Base-by-base conservation (phyloP, 2,329 filamentous ascomycete species). In the Pseudopithomyces chartarum region DNA sequence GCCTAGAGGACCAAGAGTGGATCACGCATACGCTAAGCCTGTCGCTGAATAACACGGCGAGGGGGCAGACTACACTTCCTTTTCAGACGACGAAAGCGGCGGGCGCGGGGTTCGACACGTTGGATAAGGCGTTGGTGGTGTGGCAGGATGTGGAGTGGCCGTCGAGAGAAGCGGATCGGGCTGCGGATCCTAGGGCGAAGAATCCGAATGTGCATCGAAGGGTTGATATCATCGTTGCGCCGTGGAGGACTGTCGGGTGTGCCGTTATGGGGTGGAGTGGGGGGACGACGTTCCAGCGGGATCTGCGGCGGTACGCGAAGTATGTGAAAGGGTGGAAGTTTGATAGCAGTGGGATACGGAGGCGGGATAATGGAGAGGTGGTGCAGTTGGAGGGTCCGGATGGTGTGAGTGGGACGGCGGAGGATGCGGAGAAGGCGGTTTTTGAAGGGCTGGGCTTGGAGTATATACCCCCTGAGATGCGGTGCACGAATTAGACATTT, bases 41-140 rank as follows among this genome's bases (percentile, higher is more conserved):
- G 23, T 89, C 87, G 57, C 83, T 86, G 4, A 85, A 84, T 45
- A 90, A 87, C 62, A 91, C 89, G 11, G 83, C 90, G 52, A 85
- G 92, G 23, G 88, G 86, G 3, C 92, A 97, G 61, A 76, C 84
- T 49, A 83, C 85, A 0, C 75, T 87, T 0, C 84, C 85, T 0
- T 86, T 82, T 65, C 80, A 79, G 6, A 75, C 73, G 5, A 73
- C 77, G 3, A 74, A 68, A 48, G 70, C 66, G 12, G 70, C 75
- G 5, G 78, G 79, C 1, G 78, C 82, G 20, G 90, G 91, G 0
- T 97, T 97, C 63, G 93, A 97, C 70, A 91, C 87, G 0, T 82
- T 98, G 1, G 93, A 98, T 74, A 97, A 97, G 74, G 92, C 92
- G 0, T 79, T 98, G 51, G 90, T 97, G 0, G 92, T 97, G 0